phyloP scores from a whole-genome alignment of 164 flowering plant species.

The Saururus chinensis region DNA sequence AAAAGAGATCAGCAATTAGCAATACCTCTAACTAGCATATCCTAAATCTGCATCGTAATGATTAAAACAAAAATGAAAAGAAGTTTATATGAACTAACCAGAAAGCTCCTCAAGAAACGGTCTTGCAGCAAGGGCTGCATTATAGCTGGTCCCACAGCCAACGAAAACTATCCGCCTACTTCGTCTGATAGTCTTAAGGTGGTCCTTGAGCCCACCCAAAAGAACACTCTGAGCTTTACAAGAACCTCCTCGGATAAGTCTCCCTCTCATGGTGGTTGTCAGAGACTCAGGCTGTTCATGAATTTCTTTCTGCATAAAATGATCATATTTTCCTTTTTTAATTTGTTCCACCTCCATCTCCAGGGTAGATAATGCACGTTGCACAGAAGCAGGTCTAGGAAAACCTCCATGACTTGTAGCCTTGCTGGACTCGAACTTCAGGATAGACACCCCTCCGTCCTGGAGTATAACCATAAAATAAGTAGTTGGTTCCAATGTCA shows the following conservation, averaged over 20 bases:
- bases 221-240: slow-evolving; percentile 71
- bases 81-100: slow-evolving; percentile 20
- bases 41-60: background rate
- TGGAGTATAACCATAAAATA: slow-evolving; percentile 15
- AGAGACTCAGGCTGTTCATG: slow-evolving; percentile 97
- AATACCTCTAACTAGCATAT: too few species aligned
- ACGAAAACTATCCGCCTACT: slow-evolving; percentile 88
- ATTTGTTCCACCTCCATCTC: slow-evolving; percentile 99
- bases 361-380: slow-evolving; percentile 86
- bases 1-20: too few species aligned
- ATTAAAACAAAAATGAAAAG: too few species aligned
- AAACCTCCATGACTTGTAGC: slow-evolving; percentile 34
- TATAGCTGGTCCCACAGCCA: slow-evolving; percentile 99
- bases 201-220: slow-evolving; percentile 93
- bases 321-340: slow-evolving; percentile 87
- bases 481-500: too few species aligned
- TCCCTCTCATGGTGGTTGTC: slow-evolving; percentile 92
- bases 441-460: slow-evolving; percentile 87
- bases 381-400: slow-evolving; percentile 73
- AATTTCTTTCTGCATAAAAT: slow-evolving; percentile 98
- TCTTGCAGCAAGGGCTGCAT: slow-evolving; percentile 94
- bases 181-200: slow-evolving; percentile 81
- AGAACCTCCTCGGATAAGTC: slow-evolving; percentile 84
- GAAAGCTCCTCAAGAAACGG: slow-evolving; percentile 81
- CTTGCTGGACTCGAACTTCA: slow-evolving; percentile 60